These are phyloP conservation scores for Dendrobium chrysotoxum DNA, from an alignment of 106 monocot species.

Conservation along the genomic window DNA sequence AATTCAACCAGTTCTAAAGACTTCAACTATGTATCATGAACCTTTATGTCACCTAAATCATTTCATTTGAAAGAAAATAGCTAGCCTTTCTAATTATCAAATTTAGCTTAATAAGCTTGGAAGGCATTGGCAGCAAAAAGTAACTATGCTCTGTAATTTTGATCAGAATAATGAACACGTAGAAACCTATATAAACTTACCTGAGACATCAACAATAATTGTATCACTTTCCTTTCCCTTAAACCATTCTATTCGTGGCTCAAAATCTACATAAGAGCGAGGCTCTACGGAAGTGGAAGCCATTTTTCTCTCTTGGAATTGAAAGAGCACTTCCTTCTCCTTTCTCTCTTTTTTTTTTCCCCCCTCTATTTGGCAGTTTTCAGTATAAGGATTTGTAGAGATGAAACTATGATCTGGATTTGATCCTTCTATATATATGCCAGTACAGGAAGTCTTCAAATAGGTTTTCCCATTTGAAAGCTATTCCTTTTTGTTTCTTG, in stretches of 20 bases:
- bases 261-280: slow-evolving; percentile 14
- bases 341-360: neutral
- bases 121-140: too few relatives aligned
- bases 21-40: too few relatives aligned
- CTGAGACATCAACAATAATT: slow-evolving; percentile 8
- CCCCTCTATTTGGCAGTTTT: neutral
- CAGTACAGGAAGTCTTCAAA: neutral
- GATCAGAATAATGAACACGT: too few relatives aligned
- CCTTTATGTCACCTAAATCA: too few relatives aligned
- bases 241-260: slow-evolving; percentile 8
- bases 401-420: neutral
- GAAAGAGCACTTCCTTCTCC: too few relatives aligned
- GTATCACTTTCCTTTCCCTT: slow-evolving; percentile 8
- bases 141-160: too few relatives aligned
- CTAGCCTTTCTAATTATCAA: too few relatives aligned
- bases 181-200: neutral
- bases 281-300: neutral
- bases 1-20: too few relatives aligned
- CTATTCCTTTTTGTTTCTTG: slow-evolving; percentile 7
- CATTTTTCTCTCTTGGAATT: neutral
- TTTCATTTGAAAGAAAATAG: too few relatives aligned
- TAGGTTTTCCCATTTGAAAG: neutral
- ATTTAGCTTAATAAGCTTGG: too few relatives aligned
- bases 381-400: neutral
- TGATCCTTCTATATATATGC: neutral